phyloP scores from a whole-genome alignment of 257 asterid species.

The Salvia splendens region DNA sequence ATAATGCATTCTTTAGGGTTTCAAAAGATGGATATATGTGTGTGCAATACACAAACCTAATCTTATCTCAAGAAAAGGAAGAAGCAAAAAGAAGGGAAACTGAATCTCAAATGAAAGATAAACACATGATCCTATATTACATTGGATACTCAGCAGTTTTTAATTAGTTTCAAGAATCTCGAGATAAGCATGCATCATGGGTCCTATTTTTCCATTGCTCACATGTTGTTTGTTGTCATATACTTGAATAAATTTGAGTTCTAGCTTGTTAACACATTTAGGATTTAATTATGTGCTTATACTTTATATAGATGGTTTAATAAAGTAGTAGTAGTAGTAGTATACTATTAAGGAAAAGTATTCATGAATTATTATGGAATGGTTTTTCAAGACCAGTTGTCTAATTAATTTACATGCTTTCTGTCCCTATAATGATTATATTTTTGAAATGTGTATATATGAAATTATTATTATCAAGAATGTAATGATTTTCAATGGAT shows the following conservation, averaged over 20 bases:
- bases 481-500: slow-evolving; percentile 15
- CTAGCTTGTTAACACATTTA: no score
- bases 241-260: no score
- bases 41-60: slow-evolving; percentile 9
- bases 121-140: slow-evolving; percentile 32
- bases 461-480: slow-evolving; percentile 5
- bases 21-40: slow-evolving; percentile 20
- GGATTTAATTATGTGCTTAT: neutral
- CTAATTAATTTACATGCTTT: neutral
- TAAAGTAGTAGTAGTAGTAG: neutral
- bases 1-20: slow-evolving; percentile 7
- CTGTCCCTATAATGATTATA: slow-evolving; percentile 19
- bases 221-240: neutral
- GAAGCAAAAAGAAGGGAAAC: slow-evolving; percentile 3
- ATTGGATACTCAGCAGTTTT: slow-evolving; percentile 35
- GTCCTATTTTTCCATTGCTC: slow-evolving; percentile 17
- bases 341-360: neutral
- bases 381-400: slow-evolving; percentile 8
- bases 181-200: slow-evolving; percentile 25
- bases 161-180: slow-evolving; percentile 14
- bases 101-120: slow-evolving; percentile 31
- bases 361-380: neutral
- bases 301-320: neutral
- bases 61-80: slow-evolving; percentile 33
- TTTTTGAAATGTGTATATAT: neutral